A percentile compares a stretch with the other conserved stretches of the same genome.
phyloP scores from a whole-genome alignment of 179 eudicot species.

The Beta corolliflora region DNA sequence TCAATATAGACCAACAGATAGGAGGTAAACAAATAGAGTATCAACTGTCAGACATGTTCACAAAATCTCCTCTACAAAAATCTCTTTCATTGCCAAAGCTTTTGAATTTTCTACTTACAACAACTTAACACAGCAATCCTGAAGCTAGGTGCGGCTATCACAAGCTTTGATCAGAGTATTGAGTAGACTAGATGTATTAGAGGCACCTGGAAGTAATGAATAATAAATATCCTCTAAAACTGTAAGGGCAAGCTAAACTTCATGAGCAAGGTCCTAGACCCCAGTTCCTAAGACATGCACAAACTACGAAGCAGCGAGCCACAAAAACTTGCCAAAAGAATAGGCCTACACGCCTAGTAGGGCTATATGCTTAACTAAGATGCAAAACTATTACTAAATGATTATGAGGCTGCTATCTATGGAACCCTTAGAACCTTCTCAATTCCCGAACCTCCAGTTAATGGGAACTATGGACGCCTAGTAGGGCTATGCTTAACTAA shows the following conservation, averaged over 20 bases:
- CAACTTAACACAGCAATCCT: not conserved
- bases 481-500: not conserved
- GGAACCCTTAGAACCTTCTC: not conserved
- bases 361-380: not conserved
- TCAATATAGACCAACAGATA: constrained; percentile 3
- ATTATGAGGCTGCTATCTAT: not conserved
- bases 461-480: no score
- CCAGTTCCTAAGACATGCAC: not conserved
- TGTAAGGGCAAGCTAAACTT: not conserved
- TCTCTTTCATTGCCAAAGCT: no score
- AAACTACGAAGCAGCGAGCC: not conserved
- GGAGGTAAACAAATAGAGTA: not conserved
- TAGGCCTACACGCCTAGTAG: not conserved
- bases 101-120: not conserved
- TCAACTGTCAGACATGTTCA: not conserved
- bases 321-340: not conserved
- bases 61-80: not conserved
- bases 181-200: not conserved
- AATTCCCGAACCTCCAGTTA: not conserved
- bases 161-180: not conserved
- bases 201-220: not conserved
- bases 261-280: not conserved
- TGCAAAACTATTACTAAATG: not conserved
- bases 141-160: not conserved
- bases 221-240: not conserved